Conservation (phyloP, 2,329 filamentous ascomycete genomes). For the Trichophyton equinum region DNA sequence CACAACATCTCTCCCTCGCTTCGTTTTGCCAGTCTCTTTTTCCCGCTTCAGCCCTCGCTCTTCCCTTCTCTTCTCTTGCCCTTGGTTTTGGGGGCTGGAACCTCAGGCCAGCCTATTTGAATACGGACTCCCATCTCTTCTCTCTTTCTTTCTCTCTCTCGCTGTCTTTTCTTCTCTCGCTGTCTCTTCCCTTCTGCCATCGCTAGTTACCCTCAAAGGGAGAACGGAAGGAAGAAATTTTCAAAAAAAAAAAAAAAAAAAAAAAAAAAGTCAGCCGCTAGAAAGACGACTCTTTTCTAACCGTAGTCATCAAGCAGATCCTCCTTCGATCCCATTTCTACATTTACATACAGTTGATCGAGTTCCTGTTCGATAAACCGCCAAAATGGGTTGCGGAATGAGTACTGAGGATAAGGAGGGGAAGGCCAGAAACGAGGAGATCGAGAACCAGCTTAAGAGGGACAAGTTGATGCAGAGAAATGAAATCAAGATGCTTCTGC, state of each 20-base stretch:
- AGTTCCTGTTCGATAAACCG: constrained; percentile 21
- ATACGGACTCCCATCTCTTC: neutral
- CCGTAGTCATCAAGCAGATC: neutral
- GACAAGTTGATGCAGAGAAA: constrained; percentile 99
- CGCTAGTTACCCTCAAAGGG: no score
- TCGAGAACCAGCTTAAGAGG: constrained; percentile 97
- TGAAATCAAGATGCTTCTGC: constrained; percentile 98
- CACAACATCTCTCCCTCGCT: neutral
- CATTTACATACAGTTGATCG: neutral
- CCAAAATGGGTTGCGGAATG: constrained; percentile 98
- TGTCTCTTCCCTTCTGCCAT: no score
- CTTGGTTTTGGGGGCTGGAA: neutral
- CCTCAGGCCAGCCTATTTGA: neutral
- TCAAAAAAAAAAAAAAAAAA: no score
- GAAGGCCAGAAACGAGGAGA: constrained; percentile 99
- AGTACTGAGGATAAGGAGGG: constrained; percentile 99
- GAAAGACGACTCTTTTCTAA: neutral
- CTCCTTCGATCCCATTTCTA: neutral
- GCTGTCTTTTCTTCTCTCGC: neutral
- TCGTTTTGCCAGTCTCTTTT: neutral
- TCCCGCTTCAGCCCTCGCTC: neutral
- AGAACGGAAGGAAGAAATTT: no score
- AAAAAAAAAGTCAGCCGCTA: neutral
- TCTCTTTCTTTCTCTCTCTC: neutral
- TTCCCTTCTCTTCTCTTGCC: neutral